phyloP scores from a whole-genome alignment of 164 flowering plant genomes.

The Nymphaea colorata region DNA sequence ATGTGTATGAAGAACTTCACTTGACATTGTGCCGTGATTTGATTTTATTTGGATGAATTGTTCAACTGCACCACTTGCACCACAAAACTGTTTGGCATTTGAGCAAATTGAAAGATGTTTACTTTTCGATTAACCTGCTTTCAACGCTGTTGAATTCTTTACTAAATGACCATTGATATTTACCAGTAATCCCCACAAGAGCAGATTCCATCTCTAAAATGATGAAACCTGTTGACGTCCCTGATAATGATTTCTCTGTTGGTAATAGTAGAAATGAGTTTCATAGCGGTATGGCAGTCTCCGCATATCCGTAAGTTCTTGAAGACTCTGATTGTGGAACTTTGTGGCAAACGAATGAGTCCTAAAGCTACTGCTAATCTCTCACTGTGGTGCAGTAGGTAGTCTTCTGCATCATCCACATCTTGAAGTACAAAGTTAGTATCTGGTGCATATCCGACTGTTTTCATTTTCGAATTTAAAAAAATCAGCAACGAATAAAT shows the following conservation, averaged over 20 bases:
- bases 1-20: too few species aligned
- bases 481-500: not conserved
- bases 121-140: too few species aligned
- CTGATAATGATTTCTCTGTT: not conserved
- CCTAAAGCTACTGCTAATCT: conserved; percentile 6
- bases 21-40: too few species aligned
- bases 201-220: not conserved
- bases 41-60: too few species aligned
- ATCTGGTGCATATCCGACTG: conserved; percentile 5
- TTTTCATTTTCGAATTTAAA: conserved; percentile 4
- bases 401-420: conserved; percentile 2
- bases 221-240: not conserved
- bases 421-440: conserved; percentile 4
- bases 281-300: not conserved
- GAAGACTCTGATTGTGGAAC: conserved; percentile 2
- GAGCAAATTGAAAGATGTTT: too few species aligned
- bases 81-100: too few species aligned
- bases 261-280: too few species aligned
- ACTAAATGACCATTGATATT: too few species aligned
- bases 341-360: not conserved
- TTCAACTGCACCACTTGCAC: too few species aligned
- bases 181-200: too few species aligned
- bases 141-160: too few species aligned
- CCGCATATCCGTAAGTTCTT: not conserved
- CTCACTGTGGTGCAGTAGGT: conserved; percentile 8